These are phyloP conservation scores for Oryza officinalis DNA, from an alignment of 176 grass and related monocot species.

Conservation along the genomic window DNA sequence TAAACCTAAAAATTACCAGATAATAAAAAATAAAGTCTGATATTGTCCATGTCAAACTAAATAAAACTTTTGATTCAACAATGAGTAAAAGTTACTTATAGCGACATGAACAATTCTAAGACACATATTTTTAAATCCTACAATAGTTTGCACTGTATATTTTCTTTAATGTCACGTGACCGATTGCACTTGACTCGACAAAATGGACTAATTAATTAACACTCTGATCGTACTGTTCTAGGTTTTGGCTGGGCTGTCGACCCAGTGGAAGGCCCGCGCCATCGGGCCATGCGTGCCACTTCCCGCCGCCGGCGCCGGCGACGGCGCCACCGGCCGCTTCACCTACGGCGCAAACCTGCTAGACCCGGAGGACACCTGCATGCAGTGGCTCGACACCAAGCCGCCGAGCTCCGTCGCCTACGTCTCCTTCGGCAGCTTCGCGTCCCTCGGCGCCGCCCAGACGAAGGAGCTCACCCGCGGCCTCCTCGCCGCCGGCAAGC, in stretches of 20 bases:
- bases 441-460: slow-evolving; percentile 42
- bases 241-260: slow-evolving; percentile 38
- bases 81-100: too few species aligned
- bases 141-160: too few species aligned
- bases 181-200: not conserved
- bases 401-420: slow-evolving; percentile 49
- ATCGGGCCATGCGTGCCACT: slow-evolving; percentile 62
- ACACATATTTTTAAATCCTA: too few species aligned
- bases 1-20: too few species aligned
- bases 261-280: slow-evolving; percentile 40
- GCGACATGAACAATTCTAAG: too few species aligned
- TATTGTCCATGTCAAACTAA: too few species aligned
- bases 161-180: not conserved
- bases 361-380: slow-evolving; percentile 51
- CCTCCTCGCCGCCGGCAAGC: slow-evolving; percentile 37
- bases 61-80: too few species aligned
- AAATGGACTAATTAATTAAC: not conserved
- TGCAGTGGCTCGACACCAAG: slow-evolving; percentile 59
- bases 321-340: not conserved
- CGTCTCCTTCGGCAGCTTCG: slow-evolving; percentile 73
- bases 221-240: not conserved
- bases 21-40: too few species aligned
- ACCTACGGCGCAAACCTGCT: slow-evolving; percentile 56
- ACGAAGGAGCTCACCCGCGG: slow-evolving; percentile 48
- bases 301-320: not conserved